phyloP scores from a whole-genome alignment of 805 yeast genomes.

The Saccharomycopsis sp. region DNA sequence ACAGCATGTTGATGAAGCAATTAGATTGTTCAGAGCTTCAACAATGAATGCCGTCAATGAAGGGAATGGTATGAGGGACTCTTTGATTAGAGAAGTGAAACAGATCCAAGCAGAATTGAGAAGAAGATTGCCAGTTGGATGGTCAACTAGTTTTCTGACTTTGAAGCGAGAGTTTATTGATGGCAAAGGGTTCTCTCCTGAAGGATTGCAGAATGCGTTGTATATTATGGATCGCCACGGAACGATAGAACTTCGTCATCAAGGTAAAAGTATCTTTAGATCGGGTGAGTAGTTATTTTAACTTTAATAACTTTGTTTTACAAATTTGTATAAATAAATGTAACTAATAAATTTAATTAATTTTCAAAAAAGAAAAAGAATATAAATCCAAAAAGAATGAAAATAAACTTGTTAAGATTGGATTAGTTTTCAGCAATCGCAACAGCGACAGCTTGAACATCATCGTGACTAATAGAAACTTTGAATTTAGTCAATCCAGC shows the following conservation, averaged over 20 bases:
- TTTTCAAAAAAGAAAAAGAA: too few species aligned
- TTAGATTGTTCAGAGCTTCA: slow-evolving; percentile 89
- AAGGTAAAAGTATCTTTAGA: slow-evolving; percentile 74
- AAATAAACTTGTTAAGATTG: too few species aligned
- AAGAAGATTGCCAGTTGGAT: slow-evolving; percentile 90
- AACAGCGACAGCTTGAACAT: slow-evolving; percentile 95
- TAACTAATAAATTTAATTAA: too few species aligned
- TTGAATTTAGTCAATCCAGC: slow-evolving; percentile 66
- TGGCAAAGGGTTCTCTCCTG: slow-evolving; percentile 51
- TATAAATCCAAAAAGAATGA: too few species aligned
- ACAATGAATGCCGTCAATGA: slow-evolving; percentile 92
- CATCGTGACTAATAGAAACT: slow-evolving; percentile 94
- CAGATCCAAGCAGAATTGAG: slow-evolving; percentile 78
- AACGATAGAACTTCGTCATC: slow-evolving; percentile 81
- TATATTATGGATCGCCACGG: slow-evolving; percentile 79
- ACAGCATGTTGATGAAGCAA: slow-evolving; percentile 92
- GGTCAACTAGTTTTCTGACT: slow-evolving; percentile 86
- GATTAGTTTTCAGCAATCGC: slow-evolving; percentile 48
- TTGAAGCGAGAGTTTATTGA: slow-evolving; percentile 76
- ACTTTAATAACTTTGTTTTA: too few species aligned
- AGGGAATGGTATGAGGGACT: slow-evolving; percentile 47
- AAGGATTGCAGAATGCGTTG: slow-evolving; percentile 77
- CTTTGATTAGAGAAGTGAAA: slow-evolving; percentile 62
- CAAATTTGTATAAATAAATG: too few species aligned
- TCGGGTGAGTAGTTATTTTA: slow-evolving; percentile 58